Evolutionary conservation across 768 basidiomycete genomes (phyloP), one percentile per base, ranked within the genome.

Genomic region (Phanerodontia chrysosporium): DNA sequence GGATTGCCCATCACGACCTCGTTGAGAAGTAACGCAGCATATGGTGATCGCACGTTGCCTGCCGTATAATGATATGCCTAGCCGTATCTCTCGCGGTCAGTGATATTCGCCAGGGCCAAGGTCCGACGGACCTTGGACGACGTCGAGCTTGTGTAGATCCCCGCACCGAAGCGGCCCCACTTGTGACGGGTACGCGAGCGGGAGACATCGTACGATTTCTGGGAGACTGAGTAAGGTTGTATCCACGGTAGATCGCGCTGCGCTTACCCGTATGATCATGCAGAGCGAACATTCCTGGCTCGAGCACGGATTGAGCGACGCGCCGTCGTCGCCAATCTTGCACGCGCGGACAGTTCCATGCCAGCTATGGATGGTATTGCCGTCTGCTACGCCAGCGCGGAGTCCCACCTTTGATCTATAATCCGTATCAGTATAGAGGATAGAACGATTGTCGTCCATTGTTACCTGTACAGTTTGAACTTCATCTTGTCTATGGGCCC

Each of bases 1-100:
- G 86, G 86, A 64, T 82, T 85, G 25, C 61, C 61, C 52, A 58
- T 51, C 35, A 58, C 52, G 6, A 62, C 61, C 32, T 62, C 49
- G 45, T 55, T 62, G 8, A 62, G 53, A 18, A 62, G 51, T 27
- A 62, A 55, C 1, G 61, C 42, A 35, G 35, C 3, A 28, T 30
- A 32, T 13, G 7, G 3, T 3, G 59, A 60, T 2, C 42, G 28
- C 6, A 54, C 55, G 56, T 52, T 61, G 56, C 24, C 44, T 10
- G 1, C 45, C 22, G 42, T 57, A 13, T 6, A 61, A 39, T 55
- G 44, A 29, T 44, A 25, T 4, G 59, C 55, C 59, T 61, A n/a
- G 39, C 18, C 18, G 8, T 5, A 42, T 10, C 16, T 4, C 10
- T 18, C 18, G 39, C 4, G n/a, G 48, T 49, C 14, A 49, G 48